A percentile compares a stretch with the other conserved stretches of the same genome.
Conservation (phyloP, 2,329 filamentous ascomycete genomes). For the Cordyceps farinosa region DNA sequence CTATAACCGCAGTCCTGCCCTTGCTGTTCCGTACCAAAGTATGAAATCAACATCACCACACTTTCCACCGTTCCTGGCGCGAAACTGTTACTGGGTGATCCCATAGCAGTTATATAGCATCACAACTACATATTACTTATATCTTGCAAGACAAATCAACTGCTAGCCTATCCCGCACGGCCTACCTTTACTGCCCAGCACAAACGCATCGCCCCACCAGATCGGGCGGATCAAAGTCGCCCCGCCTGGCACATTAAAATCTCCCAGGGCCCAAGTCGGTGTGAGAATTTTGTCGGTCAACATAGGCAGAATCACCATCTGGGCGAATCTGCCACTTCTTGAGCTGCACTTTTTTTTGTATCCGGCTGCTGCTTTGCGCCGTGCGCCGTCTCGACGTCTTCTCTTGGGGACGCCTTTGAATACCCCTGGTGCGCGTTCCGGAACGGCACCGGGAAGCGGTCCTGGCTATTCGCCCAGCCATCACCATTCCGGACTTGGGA, state of each 20-base stretch:
- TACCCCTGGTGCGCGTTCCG: slow-evolving; percentile 1
- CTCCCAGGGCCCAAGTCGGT: slow-evolving; percentile 29
- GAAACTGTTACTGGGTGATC: no score
- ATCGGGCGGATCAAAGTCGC: slow-evolving; percentile 24
- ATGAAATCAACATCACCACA: no score
- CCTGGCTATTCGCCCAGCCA: not conserved
- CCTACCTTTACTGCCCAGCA: no score
- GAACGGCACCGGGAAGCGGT: slow-evolving; percentile 6
- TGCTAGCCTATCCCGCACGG: no score
- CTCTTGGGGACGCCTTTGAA: slow-evolving; percentile 14
- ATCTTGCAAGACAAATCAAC: no score
- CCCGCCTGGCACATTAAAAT: slow-evolving; percentile 21
- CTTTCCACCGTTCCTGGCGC: no score
- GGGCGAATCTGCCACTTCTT: slow-evolving; percentile 22
- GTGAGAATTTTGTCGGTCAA: slow-evolving; percentile 42
- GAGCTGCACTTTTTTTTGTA: not conserved
- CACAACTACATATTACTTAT: no score
- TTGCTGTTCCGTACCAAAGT: no score
- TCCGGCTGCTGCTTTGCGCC: slow-evolving; percentile 1
- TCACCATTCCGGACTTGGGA: not conserved
- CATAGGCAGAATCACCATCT: slow-evolving; percentile 36
- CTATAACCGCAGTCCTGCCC: no score
- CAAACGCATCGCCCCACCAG: slow-evolving; percentile 4
- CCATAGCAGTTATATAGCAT: no score
- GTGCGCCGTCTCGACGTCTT: not conserved